phyloP scores from a whole-genome alignment of 2,329 filamentous ascomycete species.

The Ceratocystis huliohia region DNA sequence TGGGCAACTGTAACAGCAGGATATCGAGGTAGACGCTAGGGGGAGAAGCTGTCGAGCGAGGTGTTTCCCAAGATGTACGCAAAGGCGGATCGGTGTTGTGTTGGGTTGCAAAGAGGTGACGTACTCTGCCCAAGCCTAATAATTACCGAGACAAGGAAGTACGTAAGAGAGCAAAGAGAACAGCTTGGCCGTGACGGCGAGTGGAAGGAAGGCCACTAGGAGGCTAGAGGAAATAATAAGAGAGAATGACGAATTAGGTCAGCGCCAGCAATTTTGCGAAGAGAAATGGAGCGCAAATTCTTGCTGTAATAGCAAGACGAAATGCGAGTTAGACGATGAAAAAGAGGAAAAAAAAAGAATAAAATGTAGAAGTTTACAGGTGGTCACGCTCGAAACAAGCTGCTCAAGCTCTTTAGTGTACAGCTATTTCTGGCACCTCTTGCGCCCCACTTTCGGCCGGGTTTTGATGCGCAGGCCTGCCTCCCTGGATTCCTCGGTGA shows the following conservation, averaged over 20 bases:
- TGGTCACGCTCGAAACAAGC: background rate
- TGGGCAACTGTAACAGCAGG: background rate
- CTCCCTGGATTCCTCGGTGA: conserved; percentile 3
- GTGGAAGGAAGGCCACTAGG: background rate
- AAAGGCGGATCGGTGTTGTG: background rate
- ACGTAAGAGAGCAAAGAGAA: conserved; percentile 9
- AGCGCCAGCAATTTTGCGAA: too few species aligned
- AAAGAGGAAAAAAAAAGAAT: background rate
- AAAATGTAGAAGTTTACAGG: background rate
- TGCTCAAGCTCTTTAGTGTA: background rate
- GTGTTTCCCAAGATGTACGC: background rate
- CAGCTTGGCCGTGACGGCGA: conserved; percentile 3
- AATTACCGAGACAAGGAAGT: background rate
- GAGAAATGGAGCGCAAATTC: too few species aligned
- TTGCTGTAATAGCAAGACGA: too few species aligned
- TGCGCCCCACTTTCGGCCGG: background rate
- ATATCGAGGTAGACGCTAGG: background rate
- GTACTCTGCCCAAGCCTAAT: background rate
- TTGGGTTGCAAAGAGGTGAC: conserved; percentile 8
- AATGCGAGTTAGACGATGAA: too few species aligned
- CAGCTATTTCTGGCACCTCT: background rate
- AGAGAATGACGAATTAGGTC: background rate
- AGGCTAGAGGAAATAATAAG: background rate
- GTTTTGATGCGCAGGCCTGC: background rate
- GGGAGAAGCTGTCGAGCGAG: background rate